Percentiles rank a stretch among this genome's conserved stretches.
Evolutionary conservation across 495 filamentous ascomycete species (phyloP).

Genomic region (Neurospora sp.): DNA sequence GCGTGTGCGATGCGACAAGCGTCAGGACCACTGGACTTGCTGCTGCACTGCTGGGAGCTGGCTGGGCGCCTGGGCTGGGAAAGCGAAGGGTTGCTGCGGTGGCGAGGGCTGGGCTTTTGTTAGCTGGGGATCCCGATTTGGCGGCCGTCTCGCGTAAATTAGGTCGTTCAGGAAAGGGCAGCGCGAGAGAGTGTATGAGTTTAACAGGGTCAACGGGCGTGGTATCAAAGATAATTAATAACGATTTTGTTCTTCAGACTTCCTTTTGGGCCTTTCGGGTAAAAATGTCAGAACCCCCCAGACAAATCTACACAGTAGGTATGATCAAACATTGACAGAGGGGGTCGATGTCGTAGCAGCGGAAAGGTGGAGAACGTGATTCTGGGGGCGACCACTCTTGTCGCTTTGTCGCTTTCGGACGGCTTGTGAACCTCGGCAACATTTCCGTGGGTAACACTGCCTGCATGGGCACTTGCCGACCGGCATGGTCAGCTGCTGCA

Average conservation of each 20-base stretch:
- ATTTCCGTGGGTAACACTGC: background rate
- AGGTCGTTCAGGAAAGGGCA: background rate
- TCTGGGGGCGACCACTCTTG: background rate
- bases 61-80: background rate
- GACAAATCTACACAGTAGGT: background rate
- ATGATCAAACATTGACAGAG: background rate
- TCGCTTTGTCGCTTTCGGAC: background rate
- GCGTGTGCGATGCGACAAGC: background rate
- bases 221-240: background rate
- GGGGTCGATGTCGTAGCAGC: background rate
- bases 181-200: background rate
- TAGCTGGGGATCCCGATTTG: background rate
- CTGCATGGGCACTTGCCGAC: background rate
- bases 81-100: background rate
- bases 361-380: background rate
- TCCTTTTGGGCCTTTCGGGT: background rate
- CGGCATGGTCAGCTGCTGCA: background rate
- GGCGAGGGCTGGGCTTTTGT: background rate
- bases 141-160: background rate
- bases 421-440: background rate
- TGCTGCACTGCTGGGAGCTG: background rate
- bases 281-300: background rate
- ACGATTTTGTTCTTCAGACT: background rate
- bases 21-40: background rate
- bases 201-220: background rate